Conservation (phyloP, 2,329 filamentous ascomycete genomes). For the Ophiostoma sp. region DNA sequence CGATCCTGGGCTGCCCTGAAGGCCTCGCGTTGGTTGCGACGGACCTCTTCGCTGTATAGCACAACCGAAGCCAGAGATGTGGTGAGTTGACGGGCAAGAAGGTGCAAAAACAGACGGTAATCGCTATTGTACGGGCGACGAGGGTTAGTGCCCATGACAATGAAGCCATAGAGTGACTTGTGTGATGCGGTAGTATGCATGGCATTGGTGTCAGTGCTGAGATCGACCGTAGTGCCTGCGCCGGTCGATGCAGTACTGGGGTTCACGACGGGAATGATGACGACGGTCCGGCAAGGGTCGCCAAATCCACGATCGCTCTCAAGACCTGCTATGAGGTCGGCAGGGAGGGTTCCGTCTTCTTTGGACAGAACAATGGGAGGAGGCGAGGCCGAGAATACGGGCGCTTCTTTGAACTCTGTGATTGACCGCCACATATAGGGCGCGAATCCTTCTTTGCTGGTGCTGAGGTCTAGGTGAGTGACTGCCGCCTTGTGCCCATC, state of each 20-base stretch:
- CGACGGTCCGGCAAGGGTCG: constrained; percentile 63
- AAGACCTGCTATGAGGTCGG: constrained; percentile 59
- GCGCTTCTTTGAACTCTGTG: constrained; percentile 31
- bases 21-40: constrained; percentile 66
- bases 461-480: constrained; percentile 60
- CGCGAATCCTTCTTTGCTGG: constrained; percentile 67
- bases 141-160: constrained; percentile 74
- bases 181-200: neutral
- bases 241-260: constrained; percentile 38
- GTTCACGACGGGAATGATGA: constrained; percentile 73
- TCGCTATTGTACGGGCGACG: constrained; percentile 74
- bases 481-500: constrained; percentile 57
- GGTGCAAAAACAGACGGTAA: constrained; percentile 70
- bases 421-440: constrained; percentile 71
- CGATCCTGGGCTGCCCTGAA: constrained; percentile 69
- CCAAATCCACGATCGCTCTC: constrained; percentile 58
- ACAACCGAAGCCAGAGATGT: constrained; percentile 78
- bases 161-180: constrained; percentile 68
- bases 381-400: neutral
- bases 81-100: constrained; percentile 68
- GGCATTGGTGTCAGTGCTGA: neutral
- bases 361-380: constrained; percentile 62
- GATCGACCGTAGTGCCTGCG: neutral
- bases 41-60: constrained; percentile 77
- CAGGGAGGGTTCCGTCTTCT: constrained; percentile 61